Evolutionary conservation across 78 protist species (phyloP), one percentile per base, ranked within the genome.

Genomic region (Dictyostelium firmibasis): DNA sequence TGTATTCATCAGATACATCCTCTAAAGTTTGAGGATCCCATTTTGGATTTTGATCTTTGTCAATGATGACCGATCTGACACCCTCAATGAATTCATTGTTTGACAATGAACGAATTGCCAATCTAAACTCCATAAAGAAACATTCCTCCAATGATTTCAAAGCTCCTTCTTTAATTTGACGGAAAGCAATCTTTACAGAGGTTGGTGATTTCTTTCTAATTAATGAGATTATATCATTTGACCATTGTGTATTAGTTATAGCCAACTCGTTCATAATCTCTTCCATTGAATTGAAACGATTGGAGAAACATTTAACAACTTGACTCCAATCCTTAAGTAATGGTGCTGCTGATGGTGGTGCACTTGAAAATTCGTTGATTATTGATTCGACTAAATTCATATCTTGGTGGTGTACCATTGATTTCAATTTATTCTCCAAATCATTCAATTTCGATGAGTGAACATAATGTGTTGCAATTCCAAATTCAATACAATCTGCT

Each of bases 11-110:
- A 41, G 94, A 81, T 25, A 82, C 83, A 23, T 72, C 88, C 67
- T 84, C 85, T 16, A 94, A 50, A 13, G 92, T 74, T 31, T 93
- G 50, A 7, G 97, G 97, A 50, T 94, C 27, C 97, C 97, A 94
- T 70, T 94, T 86, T 94, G 97, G 97, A 23, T 94, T 94, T 35
- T 88, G 84, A 70, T 94, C 97, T 72, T 94, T 94, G 43, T 94
- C 97, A 3, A 94, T 92, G 33, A 94, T 72, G 10, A 87, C 89
- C 23, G 97, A 69, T 36, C 97, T 43, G 31, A 94, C 97, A 81
- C 97, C 97, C 70, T 93, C 96, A 50, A 89, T 79, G 74, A 89
- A 89, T 74, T 89, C 94, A 35, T 83, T 83, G 6, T 62, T 60
- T 27, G 78, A 47, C 1, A 89, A 72, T 31, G 76, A 69, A n/a